phyloP scores from a whole-genome alignment of 805 yeast genomes.

The Saccharomycopsis malanga region DNA sequence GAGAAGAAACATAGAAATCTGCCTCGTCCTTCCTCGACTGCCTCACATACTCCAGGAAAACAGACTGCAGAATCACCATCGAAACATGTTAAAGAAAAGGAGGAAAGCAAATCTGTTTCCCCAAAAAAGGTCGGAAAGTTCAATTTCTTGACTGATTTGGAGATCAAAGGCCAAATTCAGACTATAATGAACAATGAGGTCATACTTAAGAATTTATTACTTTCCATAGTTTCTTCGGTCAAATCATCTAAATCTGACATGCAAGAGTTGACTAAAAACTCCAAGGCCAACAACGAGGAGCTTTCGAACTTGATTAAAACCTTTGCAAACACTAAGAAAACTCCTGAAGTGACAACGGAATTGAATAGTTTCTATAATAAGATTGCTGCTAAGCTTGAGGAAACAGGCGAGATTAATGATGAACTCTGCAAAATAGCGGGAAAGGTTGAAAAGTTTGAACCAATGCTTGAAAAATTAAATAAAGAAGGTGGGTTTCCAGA shows the following conservation, averaged over 20 bases:
- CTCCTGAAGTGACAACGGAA: neutral
- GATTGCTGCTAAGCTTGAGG: neutral
- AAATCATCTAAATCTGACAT: conserved; percentile 9
- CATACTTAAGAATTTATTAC: conserved; percentile 15
- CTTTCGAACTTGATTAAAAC: conserved; percentile 2
- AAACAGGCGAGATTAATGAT: neutral
- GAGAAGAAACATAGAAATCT: neutral
- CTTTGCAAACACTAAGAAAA: neutral
- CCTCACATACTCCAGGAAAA: neutral
- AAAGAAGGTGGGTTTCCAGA: conserved; percentile 12
- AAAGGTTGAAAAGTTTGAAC: neutral
- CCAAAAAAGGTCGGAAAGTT: conserved; percentile 3
- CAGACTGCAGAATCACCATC: neutral
- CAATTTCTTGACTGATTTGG: conserved; percentile 17
- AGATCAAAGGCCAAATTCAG: conserved; percentile 13
- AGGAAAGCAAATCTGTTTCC: neutral
- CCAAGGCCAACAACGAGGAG: conserved; percentile 12
- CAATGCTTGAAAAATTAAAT: neutral
- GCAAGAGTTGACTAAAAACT: conserved; percentile 4
- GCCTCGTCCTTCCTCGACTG: neutral
- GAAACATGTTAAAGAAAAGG: neutral
- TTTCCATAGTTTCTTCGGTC: conserved; percentile 10
- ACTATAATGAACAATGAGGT: conserved; percentile 17
- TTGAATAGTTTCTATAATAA: neutral
- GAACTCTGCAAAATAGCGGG: neutral